Evolutionary conservation across 768 basidiomycete species (phyloP), one percentile per base, ranked within the genome.

Genomic region (Chalciporus chontae): DNA sequence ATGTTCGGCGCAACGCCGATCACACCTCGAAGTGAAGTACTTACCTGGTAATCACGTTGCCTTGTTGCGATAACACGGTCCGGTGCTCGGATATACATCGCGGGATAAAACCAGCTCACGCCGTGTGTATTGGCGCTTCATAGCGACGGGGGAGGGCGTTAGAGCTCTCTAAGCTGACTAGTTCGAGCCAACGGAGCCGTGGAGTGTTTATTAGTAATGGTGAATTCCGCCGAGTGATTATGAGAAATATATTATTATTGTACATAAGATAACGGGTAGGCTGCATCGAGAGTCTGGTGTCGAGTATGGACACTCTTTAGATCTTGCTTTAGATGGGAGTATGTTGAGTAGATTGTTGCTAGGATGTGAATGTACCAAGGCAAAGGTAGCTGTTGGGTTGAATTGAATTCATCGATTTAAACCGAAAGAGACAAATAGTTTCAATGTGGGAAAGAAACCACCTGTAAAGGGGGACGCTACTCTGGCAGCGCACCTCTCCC

Each of bases 371-470:
- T 31, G 40, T n/a, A 42, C n/a, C 15, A n/a, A 23, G 40, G 26
- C 40, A 15, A 8, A 21, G 43, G n/a, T 3, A 8, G 8, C 26
- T 26, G 5, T 26, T 26, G 26, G 8, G 7, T 26, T 8, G 4
- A 24, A n/a, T n/a, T 24, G 24, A 24, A 24, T 1, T 26, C 43
- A 48, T 57, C 40, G 48, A 46, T 58, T n/a, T 24, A 47, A 48
- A 24, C 40, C 5, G n/a, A n/a, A n/a, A n/a, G n/a, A n/a, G n/a
- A n/a, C n/a, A n/a, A n/a, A n/a, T 26, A 9, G 21, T 13, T 39
- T 43, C 50, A 52, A 65, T 57, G 60, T 63, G 65, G 60, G 65
- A 69, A 65, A 53, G 18, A 37, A 18, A 45, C 40, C 49, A 29
- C 48, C 56, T 52, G 60, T 48, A 67, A 67, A 62, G 56, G 54